These are phyloP conservation scores for Aspergillus ruber DNA, from an alignment of 2,329 filamentous ascomycete species.

Conservation along the genomic window DNA sequence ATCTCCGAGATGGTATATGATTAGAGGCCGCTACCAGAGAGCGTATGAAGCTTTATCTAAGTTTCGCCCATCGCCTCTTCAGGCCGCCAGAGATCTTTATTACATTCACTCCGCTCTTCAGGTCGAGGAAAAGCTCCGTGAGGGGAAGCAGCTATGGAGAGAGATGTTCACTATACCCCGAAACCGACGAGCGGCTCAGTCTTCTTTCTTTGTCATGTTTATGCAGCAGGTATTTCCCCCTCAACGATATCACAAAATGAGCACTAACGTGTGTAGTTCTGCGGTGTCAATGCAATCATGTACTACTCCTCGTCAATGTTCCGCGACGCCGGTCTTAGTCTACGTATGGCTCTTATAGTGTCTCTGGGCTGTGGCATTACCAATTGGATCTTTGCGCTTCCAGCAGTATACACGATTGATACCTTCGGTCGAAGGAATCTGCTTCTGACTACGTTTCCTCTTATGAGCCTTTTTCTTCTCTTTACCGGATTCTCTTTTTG, in stretches of 20 bases:
- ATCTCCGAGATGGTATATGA: slow-evolving; percentile 47
- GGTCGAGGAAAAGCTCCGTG: slow-evolving; percentile 50
- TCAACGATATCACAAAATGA: slow-evolving; percentile 3
- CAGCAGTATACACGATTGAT: slow-evolving; percentile 61
- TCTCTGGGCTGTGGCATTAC: slow-evolving; percentile 60
- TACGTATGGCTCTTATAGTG: slow-evolving; percentile 49
- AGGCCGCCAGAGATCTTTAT: slow-evolving; percentile 52
- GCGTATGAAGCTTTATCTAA: slow-evolving; percentile 45
- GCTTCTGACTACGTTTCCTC: slow-evolving; percentile 56
- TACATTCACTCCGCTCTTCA: slow-evolving; percentile 55
- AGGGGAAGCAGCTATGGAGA: slow-evolving; percentile 47
- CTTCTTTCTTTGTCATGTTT: slow-evolving; percentile 59
- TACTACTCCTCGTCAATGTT: slow-evolving; percentile 61
- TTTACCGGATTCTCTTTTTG: slow-evolving; percentile 48
- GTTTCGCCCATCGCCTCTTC: slow-evolving; percentile 46
- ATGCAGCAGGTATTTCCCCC: slow-evolving; percentile 48
- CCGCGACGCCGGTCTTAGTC: slow-evolving; percentile 46
- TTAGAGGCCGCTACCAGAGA: slow-evolving; percentile 39
- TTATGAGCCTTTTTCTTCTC: slow-evolving; percentile 39
- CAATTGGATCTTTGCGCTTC: slow-evolving; percentile 60
- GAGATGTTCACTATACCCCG: slow-evolving; percentile 58
- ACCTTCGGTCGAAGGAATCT: slow-evolving; percentile 59
- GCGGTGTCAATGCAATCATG: slow-evolving; percentile 52
- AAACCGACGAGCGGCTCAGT: slow-evolving; percentile 54
- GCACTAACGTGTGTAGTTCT: slow-evolving; percentile 26